Evolutionary conservation across 352 stramenopile species (phyloP), one percentile per base, ranked within the genome.

Genomic region (Phytophthora macrochlamydospora): DNA sequence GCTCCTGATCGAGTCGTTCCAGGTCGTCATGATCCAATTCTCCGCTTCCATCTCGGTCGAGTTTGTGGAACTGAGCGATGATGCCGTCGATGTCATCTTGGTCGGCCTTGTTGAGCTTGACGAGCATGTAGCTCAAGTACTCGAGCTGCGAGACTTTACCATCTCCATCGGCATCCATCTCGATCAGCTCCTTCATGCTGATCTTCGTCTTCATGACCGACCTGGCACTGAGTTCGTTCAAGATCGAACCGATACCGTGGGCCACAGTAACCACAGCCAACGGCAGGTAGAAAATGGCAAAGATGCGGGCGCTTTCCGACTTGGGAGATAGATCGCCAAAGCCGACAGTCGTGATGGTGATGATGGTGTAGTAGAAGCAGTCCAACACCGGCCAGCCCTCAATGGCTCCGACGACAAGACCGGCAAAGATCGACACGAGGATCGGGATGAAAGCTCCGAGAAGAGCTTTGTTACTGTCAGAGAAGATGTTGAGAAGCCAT

Each of bases 321-420:
- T 77, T 85, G n/a, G 92, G 87, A 3, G 67, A 82, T 12, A 92
- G 60, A 69, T 97, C 91, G 2, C 86, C 89, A 69, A 95, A 97
- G 30, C 90, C 91, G 5, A 96, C 79, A 6, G 87, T 97, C 13
- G 93, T 98, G 35, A 98, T 76, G 0, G 91, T 97, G 37, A 98
- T 92, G 51, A 97, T 67, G 12, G 81, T 86, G 73, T 97, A 98
- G 60, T 98, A 98, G 50, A 98, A 85, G 55, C 88, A 90, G 78
- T 98, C 93, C 18, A 97, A 69, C 4, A 88, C 29, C 3, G 76
- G 67, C 79, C 82, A 89, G 38, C 76, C 76, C 68, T 91, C 82
- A 46, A 89, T 88, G 2, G 66, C 74, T 3, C 82, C 79, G 24
- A 91, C 50, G 45, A 88, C 75, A 2, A 91, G 52, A 3, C 82